These are phyloP conservation scores for Calonectria pseudoturangicola DNA, from an alignment of 2,329 filamentous ascomycete genomes.

Conservation along the genomic window DNA sequence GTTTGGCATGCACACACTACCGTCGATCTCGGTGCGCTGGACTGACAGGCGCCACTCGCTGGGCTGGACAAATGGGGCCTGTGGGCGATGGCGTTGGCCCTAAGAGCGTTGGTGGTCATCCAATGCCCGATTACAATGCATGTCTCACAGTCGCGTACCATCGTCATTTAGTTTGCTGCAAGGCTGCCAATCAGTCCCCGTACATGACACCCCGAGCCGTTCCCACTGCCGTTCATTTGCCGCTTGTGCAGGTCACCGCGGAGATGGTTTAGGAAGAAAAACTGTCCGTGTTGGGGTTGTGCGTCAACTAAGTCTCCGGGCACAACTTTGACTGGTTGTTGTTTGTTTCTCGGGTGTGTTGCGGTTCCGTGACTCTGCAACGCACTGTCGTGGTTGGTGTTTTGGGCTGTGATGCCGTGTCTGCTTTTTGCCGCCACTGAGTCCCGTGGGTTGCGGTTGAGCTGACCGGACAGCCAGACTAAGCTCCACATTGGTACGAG, in stretches of 20 bases:
- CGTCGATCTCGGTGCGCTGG: slow-evolving; percentile 44
- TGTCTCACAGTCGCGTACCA: slow-evolving; percentile 13
- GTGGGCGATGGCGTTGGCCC: neutral
- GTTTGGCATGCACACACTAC: slow-evolving; percentile 9
- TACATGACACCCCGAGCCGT: slow-evolving; percentile 34
- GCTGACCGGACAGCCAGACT: neutral
- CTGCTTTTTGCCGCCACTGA: neutral
- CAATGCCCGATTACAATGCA: neutral
- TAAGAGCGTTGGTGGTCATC: neutral
- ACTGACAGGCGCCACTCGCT: slow-evolving; percentile 38
- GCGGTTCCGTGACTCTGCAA: slow-evolving; percentile 1
- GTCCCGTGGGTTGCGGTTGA: neutral
- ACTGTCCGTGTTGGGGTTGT: slow-evolving; percentile 9
- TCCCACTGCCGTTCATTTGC: slow-evolving; percentile 20
- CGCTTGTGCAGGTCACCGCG: neutral
- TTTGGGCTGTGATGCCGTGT: neutral
- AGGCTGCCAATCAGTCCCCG: slow-evolving; percentile 36
- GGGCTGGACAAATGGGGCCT: slow-evolving; percentile 46
- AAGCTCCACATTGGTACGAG: neutral
- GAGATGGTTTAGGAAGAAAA: slow-evolving; percentile 2
- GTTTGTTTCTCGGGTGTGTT: neutral
- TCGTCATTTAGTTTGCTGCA: slow-evolving; percentile 18
- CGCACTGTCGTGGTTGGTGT: slow-evolving; percentile 4
- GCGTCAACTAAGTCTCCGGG: neutral
- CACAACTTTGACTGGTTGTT: neutral